phyloP scores from a whole-genome alignment of 345 rosid species.

The Brassica carinata region DNA sequence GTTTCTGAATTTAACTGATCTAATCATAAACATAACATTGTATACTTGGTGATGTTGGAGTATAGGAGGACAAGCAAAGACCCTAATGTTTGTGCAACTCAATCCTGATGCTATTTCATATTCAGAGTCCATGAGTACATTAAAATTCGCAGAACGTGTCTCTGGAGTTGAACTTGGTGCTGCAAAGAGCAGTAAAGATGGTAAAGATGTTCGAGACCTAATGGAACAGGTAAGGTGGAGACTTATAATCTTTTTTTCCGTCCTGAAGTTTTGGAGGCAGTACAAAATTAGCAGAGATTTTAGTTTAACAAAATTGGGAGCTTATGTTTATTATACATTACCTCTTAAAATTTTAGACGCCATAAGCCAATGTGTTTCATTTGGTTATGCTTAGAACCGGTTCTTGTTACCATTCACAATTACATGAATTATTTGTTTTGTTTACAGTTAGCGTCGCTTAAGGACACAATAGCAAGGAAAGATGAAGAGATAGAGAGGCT shows the following conservation, averaged over 20 bases:
- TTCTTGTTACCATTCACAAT: background rate
- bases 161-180: slow-evolving; percentile 97
- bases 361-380: background rate
- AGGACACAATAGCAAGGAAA: slow-evolving; percentile 73
- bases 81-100: slow-evolving; percentile 96
- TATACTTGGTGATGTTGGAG: background rate
- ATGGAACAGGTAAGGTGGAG: slow-evolving; percentile 71
- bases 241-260: background rate
- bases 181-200: slow-evolving; percentile 82
- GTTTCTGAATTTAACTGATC: background rate
- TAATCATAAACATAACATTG: slow-evolving; percentile 3
- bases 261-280: background rate
- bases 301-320: no score
- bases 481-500: slow-evolving; percentile 89
- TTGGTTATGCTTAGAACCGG: background rate
- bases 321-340: no score
- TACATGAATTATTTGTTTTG: slow-evolving; percentile 7
- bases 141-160: slow-evolving; percentile 97
- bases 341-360: background rate
- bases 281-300: no score
- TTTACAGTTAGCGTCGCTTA: slow-evolving; percentile 73
- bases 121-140: slow-evolving; percentile 77
- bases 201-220: slow-evolving; percentile 76
- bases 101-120: slow-evolving; percentile 82
- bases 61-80: slow-evolving; percentile 96